phyloP scores from a whole-genome alignment of 2,329 filamentous ascomycete genomes.

The Grosmannia serpens region DNA sequence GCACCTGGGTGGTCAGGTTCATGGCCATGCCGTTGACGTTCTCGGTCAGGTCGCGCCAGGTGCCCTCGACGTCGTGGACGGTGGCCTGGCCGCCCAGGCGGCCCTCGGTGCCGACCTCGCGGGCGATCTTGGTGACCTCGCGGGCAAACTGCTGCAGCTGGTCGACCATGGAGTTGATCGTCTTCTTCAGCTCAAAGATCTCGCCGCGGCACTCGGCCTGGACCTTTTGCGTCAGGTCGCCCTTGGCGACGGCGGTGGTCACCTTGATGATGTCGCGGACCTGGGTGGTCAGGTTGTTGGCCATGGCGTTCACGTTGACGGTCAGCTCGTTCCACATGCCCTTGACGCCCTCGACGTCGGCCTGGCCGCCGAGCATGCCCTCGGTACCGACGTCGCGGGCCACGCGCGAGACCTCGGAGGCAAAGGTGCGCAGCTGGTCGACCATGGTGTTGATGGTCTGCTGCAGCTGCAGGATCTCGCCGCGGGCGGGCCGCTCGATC shows the following conservation, averaged over 20 bases:
- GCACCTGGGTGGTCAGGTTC: constrained; percentile 93
- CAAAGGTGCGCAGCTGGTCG: constrained; percentile 72
- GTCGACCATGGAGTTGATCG: constrained; percentile 99
- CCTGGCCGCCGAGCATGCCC: constrained; percentile 71
- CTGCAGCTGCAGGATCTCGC: constrained; percentile 72
- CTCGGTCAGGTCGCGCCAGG: constrained; percentile 91
- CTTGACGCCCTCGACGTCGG: constrained; percentile 72
- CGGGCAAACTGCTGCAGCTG: constrained; percentile 93
- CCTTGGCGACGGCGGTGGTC: constrained; percentile 61
- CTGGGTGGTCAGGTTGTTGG: constrained; percentile 75
- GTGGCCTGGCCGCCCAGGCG: constrained; percentile 89
- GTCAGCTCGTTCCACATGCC: constrained; percentile 85
- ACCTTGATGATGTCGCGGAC: constrained; percentile 90
- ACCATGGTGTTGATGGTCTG: constrained; percentile 88
- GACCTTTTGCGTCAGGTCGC: constrained; percentile 93
- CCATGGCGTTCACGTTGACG: constrained; percentile 80
- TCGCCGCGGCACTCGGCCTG: constrained; percentile 86
- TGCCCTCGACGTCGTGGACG: constrained; percentile 91
- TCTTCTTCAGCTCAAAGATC: constrained; percentile 90
- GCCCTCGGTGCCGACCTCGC: constrained; percentile 93
- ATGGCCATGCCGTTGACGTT: constrained; percentile 98
- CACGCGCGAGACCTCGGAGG: constrained; percentile 72
- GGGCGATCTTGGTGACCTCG: constrained; percentile 91
- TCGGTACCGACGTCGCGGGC: constrained; percentile 77
- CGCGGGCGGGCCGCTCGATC: constrained; percentile 68